A percentile compares a stretch with the other conserved stretches of the same genome.
Conservation (phyloP, 2,329 filamentous ascomycete genomes). For the Fusarium sp. region DNA sequence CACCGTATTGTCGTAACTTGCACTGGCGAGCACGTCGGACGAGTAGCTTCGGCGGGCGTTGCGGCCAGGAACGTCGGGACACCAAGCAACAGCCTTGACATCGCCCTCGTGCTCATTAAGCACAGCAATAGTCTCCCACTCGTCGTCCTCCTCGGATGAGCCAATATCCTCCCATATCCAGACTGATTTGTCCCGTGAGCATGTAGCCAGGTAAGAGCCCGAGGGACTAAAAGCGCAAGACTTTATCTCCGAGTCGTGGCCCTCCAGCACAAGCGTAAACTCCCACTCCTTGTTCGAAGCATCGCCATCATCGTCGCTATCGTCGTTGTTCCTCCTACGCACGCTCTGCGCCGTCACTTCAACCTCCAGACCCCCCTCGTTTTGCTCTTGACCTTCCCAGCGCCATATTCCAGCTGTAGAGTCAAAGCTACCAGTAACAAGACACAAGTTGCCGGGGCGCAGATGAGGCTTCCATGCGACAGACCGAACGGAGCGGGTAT, state of each 20-base stretch:
- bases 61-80: conserved; percentile 73
- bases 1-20: conserved; percentile 95
- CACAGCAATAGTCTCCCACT: conserved; percentile 96
- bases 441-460: conserved; percentile 73
- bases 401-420: conserved; percentile 89
- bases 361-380: conserved; percentile 56
- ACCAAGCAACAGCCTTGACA: conserved; percentile 95
- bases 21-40: conserved; percentile 83
- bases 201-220: conserved; percentile 87
- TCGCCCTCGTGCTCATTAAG: conserved; percentile 95
- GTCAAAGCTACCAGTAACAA: conserved; percentile 95
- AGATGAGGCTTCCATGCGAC: conserved; percentile 88
- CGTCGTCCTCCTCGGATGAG: conserved; percentile 81
- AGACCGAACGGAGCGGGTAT: conserved; percentile 89
- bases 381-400: conserved; percentile 65
- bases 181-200: conserved; percentile 90
- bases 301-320: conserved; percentile 54
- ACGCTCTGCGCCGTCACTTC: conserved; percentile 55
- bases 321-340: conserved; percentile 37
- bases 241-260: conserved; percentile 95
- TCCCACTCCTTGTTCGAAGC: conserved; percentile 87
- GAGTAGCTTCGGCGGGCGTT: conserved; percentile 63
- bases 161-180: conserved; percentile 99
- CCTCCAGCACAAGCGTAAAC: conserved; percentile 91
- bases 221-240: conserved; percentile 79